These are phyloP conservation scores for Inonotus hispidus DNA, from an alignment of 1,284 basidiomycete species.

Conservation along the genomic window DNA sequence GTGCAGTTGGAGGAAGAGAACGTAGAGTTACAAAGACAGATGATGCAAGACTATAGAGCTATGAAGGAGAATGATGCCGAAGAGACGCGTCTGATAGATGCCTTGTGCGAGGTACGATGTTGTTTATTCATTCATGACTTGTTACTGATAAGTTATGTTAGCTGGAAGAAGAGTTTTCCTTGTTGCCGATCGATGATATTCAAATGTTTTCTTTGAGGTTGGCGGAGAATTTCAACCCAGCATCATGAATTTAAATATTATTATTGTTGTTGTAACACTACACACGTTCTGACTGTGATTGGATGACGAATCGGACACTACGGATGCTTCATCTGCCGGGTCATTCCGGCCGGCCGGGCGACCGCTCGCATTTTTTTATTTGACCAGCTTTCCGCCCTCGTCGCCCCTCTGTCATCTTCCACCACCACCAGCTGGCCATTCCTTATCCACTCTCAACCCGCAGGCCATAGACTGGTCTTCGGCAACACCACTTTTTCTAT, in stretches of 20 bases:
- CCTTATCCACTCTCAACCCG: neutral
- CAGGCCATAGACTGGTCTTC: conserved; percentile 12
- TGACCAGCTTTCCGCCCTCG: neutral
- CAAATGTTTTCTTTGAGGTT: conserved; percentile 57
- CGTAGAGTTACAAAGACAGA: conserved; percentile 37
- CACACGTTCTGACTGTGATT: neutral
- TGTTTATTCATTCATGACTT: neutral
- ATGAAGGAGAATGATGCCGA: conserved; percentile 44
- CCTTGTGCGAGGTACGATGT: conserved; percentile 46
- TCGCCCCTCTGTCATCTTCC: conserved; percentile 10
- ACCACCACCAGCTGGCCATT: neutral
- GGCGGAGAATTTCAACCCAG: no score
- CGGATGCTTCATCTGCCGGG: neutral
- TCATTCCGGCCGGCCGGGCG: neutral
- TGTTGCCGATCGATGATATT: conserved; percentile 55
- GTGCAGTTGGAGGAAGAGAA: conserved; percentile 56
- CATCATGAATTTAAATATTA: no score
- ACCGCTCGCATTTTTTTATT: conserved; percentile 4
- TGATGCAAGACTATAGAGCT: conserved; percentile 43
- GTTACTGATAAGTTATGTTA: conserved; percentile 24
- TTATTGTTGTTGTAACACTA: neutral
- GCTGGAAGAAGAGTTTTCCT: conserved; percentile 49
- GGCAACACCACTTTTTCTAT: conserved; percentile 1
- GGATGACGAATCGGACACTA: neutral
- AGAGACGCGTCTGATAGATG: conserved; percentile 41